phyloP scores from a whole-genome alignment of 352 stramenopile species.

The Phytophthora pseudosyringae region DNA sequence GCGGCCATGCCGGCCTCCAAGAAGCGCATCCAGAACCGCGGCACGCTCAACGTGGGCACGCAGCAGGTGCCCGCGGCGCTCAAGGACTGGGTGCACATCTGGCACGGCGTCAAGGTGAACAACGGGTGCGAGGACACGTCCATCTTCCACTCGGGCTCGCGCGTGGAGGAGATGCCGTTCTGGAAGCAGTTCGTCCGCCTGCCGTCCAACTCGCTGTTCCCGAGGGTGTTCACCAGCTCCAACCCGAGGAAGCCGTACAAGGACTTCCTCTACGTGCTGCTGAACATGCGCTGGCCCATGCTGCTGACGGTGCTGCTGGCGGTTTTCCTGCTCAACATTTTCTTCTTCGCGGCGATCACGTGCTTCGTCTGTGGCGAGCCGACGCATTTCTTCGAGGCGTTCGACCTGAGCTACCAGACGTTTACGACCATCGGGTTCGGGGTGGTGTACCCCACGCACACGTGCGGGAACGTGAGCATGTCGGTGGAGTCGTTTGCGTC shows the following conservation, averaged over 20 bases:
- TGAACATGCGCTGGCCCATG: conserved; percentile 86
- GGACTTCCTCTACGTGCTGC: conserved; percentile 82
- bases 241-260: conserved; percentile 83
- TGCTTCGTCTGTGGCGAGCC: conserved; percentile 64
- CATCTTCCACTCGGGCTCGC: conserved; percentile 77
- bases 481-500: conserved; percentile 81
- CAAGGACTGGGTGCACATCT: conserved; percentile 82
- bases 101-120: conserved; percentile 79
- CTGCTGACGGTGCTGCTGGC: conserved; percentile 64
- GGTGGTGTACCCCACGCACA: conserved; percentile 68
- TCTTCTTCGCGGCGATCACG: conserved; percentile 59
- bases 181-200: conserved; percentile 76
- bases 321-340: conserved; percentile 70
- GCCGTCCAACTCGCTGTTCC: conserved; percentile 78
- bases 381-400: conserved; percentile 58
- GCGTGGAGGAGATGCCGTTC: conserved; percentile 66
- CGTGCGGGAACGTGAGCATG: conserved; percentile 76
- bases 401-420: conserved; percentile 85
- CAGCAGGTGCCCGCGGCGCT: conserved; percentile 69
- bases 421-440: conserved; percentile 89
- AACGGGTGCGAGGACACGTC: conserved; percentile 39
- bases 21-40: conserved; percentile 76
- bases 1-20: conserved; percentile 72
- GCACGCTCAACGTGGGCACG: conserved; percentile 44
- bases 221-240: conserved; percentile 54